Conservation (phyloP, 2,329 filamentous ascomycete species). For the Trichocomaceae sp. region DNA sequence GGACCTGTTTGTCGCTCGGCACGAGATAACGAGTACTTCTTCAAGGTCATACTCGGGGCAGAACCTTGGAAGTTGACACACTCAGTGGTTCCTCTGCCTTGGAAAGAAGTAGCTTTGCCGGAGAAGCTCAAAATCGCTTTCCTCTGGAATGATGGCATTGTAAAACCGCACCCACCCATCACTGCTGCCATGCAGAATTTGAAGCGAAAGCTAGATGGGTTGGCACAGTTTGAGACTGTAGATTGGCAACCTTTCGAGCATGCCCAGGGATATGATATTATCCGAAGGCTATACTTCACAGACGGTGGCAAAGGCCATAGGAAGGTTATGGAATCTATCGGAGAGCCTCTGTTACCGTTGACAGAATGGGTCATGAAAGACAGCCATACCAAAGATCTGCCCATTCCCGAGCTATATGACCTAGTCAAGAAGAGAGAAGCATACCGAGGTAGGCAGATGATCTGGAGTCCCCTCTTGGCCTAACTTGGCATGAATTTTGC, state of each 20-base stretch:
- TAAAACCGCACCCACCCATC: slow-evolving; percentile 58
- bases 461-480: background rate
- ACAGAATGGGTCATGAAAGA: background rate
- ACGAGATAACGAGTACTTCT: slow-evolving; percentile 24
- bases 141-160: slow-evolving; percentile 57
- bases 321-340: background rate
- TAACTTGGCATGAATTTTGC: background rate
- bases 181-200: slow-evolving; percentile 47
- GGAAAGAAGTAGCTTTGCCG: slow-evolving; percentile 18
- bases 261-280: background rate
- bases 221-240: background rate
- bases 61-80: slow-evolving; percentile 29
- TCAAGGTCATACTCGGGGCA: slow-evolving; percentile 25
- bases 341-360: background rate
- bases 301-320: background rate
- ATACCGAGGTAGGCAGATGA: background rate
- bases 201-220: slow-evolving; percentile 21
- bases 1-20: slow-evolving; percentile 19
- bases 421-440: background rate
- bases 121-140: slow-evolving; percentile 51
- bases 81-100: slow-evolving; percentile 30
- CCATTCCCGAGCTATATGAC: background rate
- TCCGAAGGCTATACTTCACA: background rate
- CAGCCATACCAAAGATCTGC: background rate
- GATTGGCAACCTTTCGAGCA: background rate